These are phyloP conservation scores for Solanum chaucha DNA, from an alignment of 257 asterid species.

Conservation along the genomic window DNA sequence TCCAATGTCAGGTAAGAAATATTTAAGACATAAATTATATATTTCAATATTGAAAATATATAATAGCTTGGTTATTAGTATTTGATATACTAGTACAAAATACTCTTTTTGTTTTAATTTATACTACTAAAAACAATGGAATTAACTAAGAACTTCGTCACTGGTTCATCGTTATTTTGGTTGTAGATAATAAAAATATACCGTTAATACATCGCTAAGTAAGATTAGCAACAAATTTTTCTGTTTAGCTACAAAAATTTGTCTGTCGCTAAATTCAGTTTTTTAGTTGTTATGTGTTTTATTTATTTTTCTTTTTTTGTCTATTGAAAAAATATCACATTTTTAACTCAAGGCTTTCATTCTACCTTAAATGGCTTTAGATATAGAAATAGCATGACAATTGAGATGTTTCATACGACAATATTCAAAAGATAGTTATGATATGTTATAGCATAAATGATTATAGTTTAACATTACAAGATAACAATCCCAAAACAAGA, in stretches of 20 bases:
- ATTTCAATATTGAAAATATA: neutral
- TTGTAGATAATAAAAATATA: no score
- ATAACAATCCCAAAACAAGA: no score
- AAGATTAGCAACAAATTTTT: neutral
- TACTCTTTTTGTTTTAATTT: neutral
- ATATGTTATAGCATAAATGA: neutral
- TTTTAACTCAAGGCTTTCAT: neutral
- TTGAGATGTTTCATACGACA: neutral
- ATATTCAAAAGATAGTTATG: neutral
- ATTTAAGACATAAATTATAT: neutral
- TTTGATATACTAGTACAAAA: neutral
- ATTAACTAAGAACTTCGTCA: no score
- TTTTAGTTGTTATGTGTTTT: neutral
- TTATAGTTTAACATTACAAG: neutral
- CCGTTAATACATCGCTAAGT: no score
- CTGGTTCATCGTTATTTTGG: neutral
- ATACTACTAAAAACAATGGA: no score
- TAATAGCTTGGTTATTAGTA: neutral
- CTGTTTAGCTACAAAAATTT: no score
- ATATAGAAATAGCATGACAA: neutral
- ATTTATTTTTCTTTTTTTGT: neutral
- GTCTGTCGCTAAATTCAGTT: neutral
- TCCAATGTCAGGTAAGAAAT: constrained; percentile 19
- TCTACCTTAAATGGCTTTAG: neutral
- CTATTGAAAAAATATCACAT: neutral